Base-by-base conservation (phyloP, 768 basidiomycete species). In the Tylopilus sp. region DNA sequence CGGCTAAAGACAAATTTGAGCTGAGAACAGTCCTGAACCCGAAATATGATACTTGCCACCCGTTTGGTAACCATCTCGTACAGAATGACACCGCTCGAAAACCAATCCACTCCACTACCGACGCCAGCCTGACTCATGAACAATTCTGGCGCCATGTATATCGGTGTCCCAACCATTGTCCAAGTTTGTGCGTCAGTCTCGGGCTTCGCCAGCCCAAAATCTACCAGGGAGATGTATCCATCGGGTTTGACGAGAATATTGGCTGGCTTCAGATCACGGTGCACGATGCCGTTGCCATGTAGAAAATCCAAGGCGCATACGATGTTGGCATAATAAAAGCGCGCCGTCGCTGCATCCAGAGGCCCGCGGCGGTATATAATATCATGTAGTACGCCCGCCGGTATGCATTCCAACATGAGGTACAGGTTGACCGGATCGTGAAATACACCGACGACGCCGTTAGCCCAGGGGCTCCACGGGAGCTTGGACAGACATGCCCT, bases 241-340 rank as follows among this genome's bases (percentile, higher is more conserved):
- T 82, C 80, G 3, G 71, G 58, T 38, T 78, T 80, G 52, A 85
- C 49, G 46, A 85, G 72, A 44, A 85, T 74, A 45, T 84, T 84
- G 19, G 75, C 76, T 2, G 83, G 81, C 59, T 84, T 84, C 19
- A 85, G 50, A 59, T 85, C 82, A 19, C 80, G 74, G 52, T 84
- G 81, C 8, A 75, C 71, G 45, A 83, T 67, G n/a, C 68, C 71
- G 10, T 74, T 63, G 0, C 53, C 50, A 48, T 79, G 75, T 2
- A 85, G 62, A 59, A 78, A 80, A 13, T 74, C 68, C 26, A 85
- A 60, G 13, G 71, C 83, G 38, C 74, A 73, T 12, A 74, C 72
- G 37, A 84, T 76, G 57, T 84, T 84, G 24, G 76, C 69, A 57
- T 76, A 78, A 66, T 82, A 85, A 66, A 86, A 86, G 6, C 71